Conservation (phyloP, 805 yeast genomes). For the Scheffersomyces coipomensis region DNA sequence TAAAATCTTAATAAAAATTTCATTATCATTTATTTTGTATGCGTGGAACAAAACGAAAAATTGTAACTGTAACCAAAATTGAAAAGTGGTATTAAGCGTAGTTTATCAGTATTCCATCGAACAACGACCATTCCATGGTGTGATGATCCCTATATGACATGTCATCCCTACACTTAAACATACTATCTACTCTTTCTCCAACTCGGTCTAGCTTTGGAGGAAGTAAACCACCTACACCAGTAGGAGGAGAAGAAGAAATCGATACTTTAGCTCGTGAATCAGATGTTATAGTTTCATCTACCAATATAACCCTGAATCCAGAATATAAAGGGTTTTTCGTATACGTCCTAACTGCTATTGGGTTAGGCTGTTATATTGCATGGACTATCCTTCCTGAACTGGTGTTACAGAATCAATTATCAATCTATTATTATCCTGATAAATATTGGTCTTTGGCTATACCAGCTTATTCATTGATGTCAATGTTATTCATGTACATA, state of each 20-base stretch:
- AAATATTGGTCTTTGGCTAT: constrained; percentile 87
- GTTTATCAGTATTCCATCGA: too few relatives aligned
- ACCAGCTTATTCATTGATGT: constrained; percentile 68
- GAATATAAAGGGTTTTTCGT: constrained; percentile 90
- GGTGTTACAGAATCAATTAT: constrained; percentile 46
- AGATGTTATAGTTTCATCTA: constrained; percentile 58
- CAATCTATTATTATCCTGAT: constrained; percentile 76
- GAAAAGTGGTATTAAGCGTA: too few relatives aligned
- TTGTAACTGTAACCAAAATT: too few relatives aligned
- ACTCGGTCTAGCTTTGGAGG: not conserved
- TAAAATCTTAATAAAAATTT: too few relatives aligned
- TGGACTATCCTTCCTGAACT: constrained; percentile 77
- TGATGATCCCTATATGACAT: not conserved
- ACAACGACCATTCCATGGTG: too few relatives aligned
- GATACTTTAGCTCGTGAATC: constrained; percentile 64
- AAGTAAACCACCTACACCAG: constrained; percentile 2
- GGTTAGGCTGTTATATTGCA: constrained; percentile 53
- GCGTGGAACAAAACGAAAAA: too few relatives aligned
- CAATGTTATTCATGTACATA: constrained; percentile 70
- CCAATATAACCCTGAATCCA: constrained; percentile 53
- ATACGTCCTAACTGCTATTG: constrained; percentile 63
- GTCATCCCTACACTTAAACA: not conserved
- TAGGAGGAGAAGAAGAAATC: constrained; percentile 7
- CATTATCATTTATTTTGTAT: too few relatives aligned
- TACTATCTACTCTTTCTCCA: not conserved